Evolutionary conservation across 2,329 filamentous ascomycete genomes (phyloP), one percentile per base, ranked within the genome.

Genomic region (Colletotrichum ledebouriae): DNA sequence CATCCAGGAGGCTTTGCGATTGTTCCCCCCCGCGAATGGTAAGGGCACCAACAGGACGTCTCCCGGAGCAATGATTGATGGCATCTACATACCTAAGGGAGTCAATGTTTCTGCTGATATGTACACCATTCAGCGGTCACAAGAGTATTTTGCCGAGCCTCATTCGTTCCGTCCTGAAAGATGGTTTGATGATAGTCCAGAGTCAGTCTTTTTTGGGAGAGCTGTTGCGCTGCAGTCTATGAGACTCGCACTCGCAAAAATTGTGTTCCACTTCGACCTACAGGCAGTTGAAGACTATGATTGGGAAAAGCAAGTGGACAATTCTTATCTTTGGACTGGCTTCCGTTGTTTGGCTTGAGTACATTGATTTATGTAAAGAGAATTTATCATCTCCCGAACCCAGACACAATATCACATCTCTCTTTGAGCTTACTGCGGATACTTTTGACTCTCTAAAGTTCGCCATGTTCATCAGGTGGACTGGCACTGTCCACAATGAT

Each of bases 1-100:
- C 42, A 71, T 85, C 11, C 75, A 83, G 1, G 83, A 85, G 72
- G 74, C 73, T 5, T 73, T 86, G 39, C 75, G 84, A 9, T 67
- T 81, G 4, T 83, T 80, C 59, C 79, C 81, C 6, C 74, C 73
- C 1, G 71, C 61, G 6, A 64, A 64, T 44, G 61, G 61, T 4
- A 64, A 64, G 42, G 61, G 53, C 2, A 64, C 61, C 4, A 64
- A 64, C n/a, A 33, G 61, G 4, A 64, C 55, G 25, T 70, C 9
- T 55, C 72, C 59, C 67, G 67, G 20, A 63, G 69, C n/a, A 2
- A 71, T 69, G 1, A 73, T 81, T 59, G 72, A 73, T 22, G 76
- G 75, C 13, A 71, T 76, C 52, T 73, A 68, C 66, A 68, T 79
- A 9, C 76, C 78, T 0, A 73, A 71, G 9, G 76, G 77, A 10